phyloP scores from a whole-genome alignment of 345 rosid genomes.

The Eucalyptus cladocalyx region DNA sequence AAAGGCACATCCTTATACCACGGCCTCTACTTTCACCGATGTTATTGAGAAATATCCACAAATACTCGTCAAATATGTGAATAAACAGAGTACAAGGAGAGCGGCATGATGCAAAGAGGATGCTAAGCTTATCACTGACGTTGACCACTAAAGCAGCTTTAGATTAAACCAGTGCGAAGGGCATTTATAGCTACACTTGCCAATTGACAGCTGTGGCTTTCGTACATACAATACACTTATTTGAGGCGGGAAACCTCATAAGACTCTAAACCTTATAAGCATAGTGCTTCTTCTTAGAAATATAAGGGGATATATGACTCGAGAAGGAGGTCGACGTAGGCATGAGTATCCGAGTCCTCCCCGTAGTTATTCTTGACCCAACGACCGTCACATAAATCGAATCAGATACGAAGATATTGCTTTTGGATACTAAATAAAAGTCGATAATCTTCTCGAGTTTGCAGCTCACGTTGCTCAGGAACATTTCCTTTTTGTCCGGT shows the following conservation, averaged over 20 bases:
- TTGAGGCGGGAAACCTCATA: neutral
- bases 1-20: no score
- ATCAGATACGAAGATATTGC: conserved; percentile 20
- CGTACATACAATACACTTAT: neutral
- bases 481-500: conserved; percentile 3
- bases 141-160: neutral
- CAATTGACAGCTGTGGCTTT: neutral
- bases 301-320: conserved; percentile 14
- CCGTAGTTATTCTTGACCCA: conserved; percentile 20
- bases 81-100: neutral
- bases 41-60: no score
- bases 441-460: conserved; percentile 19
- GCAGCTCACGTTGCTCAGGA: conserved; percentile 7
- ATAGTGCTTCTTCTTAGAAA: conserved; percentile 20
- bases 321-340: conserved; percentile 4
- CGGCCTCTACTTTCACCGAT: neutral
- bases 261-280: neutral
- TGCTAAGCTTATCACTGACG: neutral
- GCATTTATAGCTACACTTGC: neutral
- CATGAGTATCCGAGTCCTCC: conserved; percentile 19
- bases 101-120: neutral
- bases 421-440: conserved; percentile 14
- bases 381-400: conserved; percentile 14
- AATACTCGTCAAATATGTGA: no score
- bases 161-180: neutral